Conservation (phyloP, 805 yeast species). For the Candida arabinofermentans region DNA sequence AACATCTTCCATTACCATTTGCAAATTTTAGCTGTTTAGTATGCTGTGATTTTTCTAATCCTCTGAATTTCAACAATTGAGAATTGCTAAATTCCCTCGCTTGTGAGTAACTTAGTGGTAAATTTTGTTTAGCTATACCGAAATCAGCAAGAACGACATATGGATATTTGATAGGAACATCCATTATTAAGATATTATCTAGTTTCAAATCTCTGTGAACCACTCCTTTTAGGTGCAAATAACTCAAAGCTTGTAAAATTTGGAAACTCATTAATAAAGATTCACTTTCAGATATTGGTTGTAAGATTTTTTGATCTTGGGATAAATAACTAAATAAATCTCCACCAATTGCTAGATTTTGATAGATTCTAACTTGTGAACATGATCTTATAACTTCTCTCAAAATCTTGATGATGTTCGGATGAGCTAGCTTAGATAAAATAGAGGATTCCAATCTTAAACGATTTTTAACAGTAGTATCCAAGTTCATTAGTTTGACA, state of each 20-base stretch:
- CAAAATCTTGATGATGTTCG: conserved; percentile 82
- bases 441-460: conserved; percentile 40
- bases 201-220: conserved; percentile 65
- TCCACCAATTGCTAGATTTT: conserved; percentile 95
- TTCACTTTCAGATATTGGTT: conserved; percentile 50
- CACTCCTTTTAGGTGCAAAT: conserved; percentile 50
- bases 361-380: conserved; percentile 81
- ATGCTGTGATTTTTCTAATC: conserved; percentile 37
- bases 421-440: conserved; percentile 72
- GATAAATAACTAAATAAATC: conserved; percentile 89
- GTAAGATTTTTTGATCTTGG: conserved; percentile 44
- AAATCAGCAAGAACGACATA: conserved; percentile 63
- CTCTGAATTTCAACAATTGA: conserved; percentile 1
- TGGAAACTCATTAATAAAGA: conserved; percentile 51
- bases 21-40: conserved; percentile 31
- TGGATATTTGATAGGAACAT: conserved; percentile 48
- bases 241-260: conserved; percentile 49
- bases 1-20: neutral
- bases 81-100: neutral
- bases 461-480: conserved; percentile 22
- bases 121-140: conserved; percentile 41
- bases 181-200: conserved; percentile 61
- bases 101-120: conserved; percentile 7
- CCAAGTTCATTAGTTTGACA: conserved; percentile 36
- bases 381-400: conserved; percentile 66